Conservation (phyloP, 805 yeast genomes). For the Ogataea paraovalis region DNA sequence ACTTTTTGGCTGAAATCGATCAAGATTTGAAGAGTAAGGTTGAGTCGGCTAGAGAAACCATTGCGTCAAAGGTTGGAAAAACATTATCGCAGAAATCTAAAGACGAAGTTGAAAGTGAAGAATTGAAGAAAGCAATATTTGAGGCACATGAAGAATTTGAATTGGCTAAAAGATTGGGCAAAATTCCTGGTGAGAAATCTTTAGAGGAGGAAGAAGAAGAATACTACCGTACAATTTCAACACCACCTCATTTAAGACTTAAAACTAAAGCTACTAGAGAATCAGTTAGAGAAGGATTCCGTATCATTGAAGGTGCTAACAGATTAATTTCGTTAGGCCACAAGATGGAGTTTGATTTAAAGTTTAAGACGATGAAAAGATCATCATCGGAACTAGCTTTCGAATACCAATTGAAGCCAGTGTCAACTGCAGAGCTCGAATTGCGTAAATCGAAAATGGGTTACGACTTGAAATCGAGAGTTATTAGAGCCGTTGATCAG, state of each 20-base stretch:
- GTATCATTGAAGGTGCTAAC: slow-evolving; percentile 5
- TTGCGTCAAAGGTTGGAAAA: not conserved
- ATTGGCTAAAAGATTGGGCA: not conserved
- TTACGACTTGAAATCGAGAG: slow-evolving; percentile 24
- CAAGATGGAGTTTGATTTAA: slow-evolving; percentile 2
- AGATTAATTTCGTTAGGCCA: slow-evolving; percentile 4
- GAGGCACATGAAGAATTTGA: not conserved
- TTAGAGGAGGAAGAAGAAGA: not conserved
- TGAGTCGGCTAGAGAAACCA: not conserved
- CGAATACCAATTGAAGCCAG: slow-evolving; percentile 5
- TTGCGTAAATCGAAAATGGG: slow-evolving; percentile 25
- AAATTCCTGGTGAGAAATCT: not conserved
- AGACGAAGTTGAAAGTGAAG: not conserved
- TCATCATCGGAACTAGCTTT: not conserved
- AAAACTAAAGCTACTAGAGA: slow-evolving; percentile 1
- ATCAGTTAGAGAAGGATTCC: slow-evolving; percentile 7
- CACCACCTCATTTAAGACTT: not conserved
- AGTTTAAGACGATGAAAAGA: not conserved
- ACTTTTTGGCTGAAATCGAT: not conserved
- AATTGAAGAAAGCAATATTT: not conserved
- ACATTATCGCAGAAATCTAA: not conserved
- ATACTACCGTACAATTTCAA: not conserved
- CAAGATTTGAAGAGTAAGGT: not conserved
- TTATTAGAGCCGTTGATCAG: slow-evolving; percentile 27
- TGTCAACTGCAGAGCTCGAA: slow-evolving; percentile 19